These are phyloP conservation scores for Erythrobasidium yunnanense DNA, from an alignment of 768 basidiomycete species.

Conservation along the genomic window DNA sequence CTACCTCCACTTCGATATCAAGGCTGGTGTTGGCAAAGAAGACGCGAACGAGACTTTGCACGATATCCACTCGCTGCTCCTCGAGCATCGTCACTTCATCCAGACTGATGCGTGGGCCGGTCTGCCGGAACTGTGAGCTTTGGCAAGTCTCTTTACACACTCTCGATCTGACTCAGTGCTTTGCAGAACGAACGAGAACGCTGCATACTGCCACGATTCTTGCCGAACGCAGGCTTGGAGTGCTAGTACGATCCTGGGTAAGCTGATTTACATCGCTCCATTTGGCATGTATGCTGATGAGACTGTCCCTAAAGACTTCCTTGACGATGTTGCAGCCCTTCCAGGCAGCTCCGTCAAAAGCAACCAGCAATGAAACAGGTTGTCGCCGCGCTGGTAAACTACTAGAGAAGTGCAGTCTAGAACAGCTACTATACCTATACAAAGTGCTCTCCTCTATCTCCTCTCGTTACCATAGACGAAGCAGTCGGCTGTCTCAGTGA, in stretches of 20 bases:
- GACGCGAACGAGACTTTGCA: conserved; percentile 63
- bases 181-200: conserved; percentile 61
- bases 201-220: conserved; percentile 70
- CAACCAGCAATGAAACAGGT: neutral
- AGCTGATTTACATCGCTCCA: neutral
- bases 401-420: neutral
- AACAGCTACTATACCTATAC: no score
- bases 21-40: conserved; percentile 56
- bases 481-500: no score
- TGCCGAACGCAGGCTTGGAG: conserved; percentile 96
- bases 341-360: neutral
- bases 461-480: no score
- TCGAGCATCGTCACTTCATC: conserved; percentile 62
- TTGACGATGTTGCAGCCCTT: conserved; percentile 5
- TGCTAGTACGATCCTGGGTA: conserved; percentile 68
- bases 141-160: neutral
- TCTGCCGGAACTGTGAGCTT: conserved; percentile 56
- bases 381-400: neutral
- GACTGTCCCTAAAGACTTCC: neutral
- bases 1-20: conserved; percentile 74
- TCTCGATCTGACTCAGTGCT: neutral
- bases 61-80: conserved; percentile 62
- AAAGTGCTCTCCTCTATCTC: no score
- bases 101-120: conserved; percentile 79
- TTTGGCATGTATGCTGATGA: neutral